Conservation (phyloP, 805 yeast species). For the Blastobotrys robertii region DNA sequence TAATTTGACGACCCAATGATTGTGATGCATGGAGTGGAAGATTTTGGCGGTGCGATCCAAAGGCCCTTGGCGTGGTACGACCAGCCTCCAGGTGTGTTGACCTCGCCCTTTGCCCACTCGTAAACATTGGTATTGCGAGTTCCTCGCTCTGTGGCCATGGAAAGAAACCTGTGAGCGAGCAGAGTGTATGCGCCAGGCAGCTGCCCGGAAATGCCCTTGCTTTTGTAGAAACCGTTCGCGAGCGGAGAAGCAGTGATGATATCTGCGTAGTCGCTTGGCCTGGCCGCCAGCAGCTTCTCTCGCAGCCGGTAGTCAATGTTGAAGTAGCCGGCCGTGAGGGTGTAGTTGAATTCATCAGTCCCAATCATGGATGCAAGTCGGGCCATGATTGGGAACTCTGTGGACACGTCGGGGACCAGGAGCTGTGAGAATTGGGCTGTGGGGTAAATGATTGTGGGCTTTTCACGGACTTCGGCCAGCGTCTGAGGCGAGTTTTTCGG, state of each 20-base stretch:
- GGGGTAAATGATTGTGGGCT: slow-evolving; percentile 69
- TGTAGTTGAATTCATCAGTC: slow-evolving; percentile 54
- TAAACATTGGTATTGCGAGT: slow-evolving; percentile 41
- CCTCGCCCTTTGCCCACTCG: slow-evolving; percentile 86
- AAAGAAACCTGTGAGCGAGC: slow-evolving; percentile 60
- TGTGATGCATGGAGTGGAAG: slow-evolving; percentile 55
- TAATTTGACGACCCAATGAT: slow-evolving; percentile 90
- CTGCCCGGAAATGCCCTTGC: slow-evolving; percentile 69
- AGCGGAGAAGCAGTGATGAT: slow-evolving; percentile 88
- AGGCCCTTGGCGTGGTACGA: slow-evolving; percentile 96
- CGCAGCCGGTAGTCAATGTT: slow-evolving; percentile 75
- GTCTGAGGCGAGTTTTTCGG: slow-evolving; percentile 18
- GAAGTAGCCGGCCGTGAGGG: slow-evolving; percentile 94
- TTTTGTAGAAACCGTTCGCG: slow-evolving; percentile 87
- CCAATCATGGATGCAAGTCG: slow-evolving; percentile 49
- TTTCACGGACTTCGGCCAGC: slow-evolving; percentile 8
- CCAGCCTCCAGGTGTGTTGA: slow-evolving; percentile 81
- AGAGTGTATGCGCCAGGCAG: slow-evolving; percentile 82
- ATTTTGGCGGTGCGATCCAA: slow-evolving; percentile 63
- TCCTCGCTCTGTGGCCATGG: slow-evolving; percentile 29
- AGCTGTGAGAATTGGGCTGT: slow-evolving; percentile 86
- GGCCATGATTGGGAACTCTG: slow-evolving; percentile 68
- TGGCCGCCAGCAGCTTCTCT: slow-evolving; percentile 44
- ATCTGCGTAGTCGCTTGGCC: slow-evolving; percentile 42
- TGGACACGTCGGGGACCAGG: slow-evolving; percentile 55